Evolutionary conservation across 2,329 filamentous ascomycete genomes (phyloP).

Genomic region (Ceratocystis huliohia): DNA sequence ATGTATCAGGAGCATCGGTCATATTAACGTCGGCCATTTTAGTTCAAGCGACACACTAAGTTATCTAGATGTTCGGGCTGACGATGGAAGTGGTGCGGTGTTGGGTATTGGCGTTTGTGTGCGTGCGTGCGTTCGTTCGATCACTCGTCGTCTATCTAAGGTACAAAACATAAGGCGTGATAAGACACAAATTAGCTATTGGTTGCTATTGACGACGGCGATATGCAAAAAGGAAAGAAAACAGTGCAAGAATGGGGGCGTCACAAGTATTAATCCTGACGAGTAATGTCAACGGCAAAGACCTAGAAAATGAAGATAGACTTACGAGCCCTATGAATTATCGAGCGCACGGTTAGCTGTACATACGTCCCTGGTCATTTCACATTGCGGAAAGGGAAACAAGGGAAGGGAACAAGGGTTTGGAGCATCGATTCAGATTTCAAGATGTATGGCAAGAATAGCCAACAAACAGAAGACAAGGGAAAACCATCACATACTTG

Average conservation of each 20-base stretch:
- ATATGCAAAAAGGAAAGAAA: no score
- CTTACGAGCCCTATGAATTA: neutral
- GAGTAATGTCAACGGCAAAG: neutral
- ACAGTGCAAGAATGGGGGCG: neutral
- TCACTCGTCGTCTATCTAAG: no score
- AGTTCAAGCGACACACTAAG: conserved; percentile 20
- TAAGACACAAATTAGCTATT: no score
- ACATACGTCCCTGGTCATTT: conserved; percentile 1
- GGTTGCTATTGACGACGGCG: no score
- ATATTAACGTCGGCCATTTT: conserved; percentile 92
- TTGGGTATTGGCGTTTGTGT: neutral
- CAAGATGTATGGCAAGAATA: neutral
- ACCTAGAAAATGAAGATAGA: conserved; percentile 9
- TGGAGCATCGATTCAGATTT: neutral
- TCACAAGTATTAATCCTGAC: neutral
- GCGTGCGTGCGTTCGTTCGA: neutral
- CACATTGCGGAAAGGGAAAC: neutral
- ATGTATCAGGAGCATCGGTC: conserved; percentile 62
- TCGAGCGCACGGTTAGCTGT: conserved; percentile 3
- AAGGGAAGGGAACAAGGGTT: neutral
- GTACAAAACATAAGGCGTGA: no score
- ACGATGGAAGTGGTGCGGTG: neutral
- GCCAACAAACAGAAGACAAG: neutral
- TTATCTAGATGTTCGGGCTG: neutral
- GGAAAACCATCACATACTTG: neutral